Base-by-base conservation (phyloP, 208 protist species). In the Trypanosoma congolense region DNA sequence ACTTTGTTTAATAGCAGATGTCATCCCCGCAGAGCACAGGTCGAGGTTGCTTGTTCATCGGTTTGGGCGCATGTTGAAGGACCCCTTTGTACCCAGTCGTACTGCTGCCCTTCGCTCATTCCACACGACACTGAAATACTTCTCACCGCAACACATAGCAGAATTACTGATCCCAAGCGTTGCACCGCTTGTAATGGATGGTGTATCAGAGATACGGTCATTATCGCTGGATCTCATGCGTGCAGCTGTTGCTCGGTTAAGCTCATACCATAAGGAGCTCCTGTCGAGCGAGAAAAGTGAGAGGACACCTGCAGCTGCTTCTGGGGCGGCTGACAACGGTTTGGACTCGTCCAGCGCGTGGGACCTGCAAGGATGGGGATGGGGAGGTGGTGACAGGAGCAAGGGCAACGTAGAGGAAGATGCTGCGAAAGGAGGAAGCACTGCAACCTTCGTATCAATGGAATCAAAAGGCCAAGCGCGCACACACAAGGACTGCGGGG, bases 41-140 rank as follows among this genome's bases (percentile, higher is more conserved):
- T 70, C 75, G 21, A 52, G 40, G 26, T 67, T 88, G 2, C 56
- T 95, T 25, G 52, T 88, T 22, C 63, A 62, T 12, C 79, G 56
- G 12, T 94, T 90, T 60, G 61, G 70, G 18, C 68, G 87, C 18
- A 87, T 89, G 77, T 65, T 96, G 14, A 81, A 84, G 21, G 90
- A 96, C 55, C 65, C 78, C 18, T 93, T 94, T 70, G 56, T 70
- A 30, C 85, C 77, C 12, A 85, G 71, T 8, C 72, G 87, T 5
- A 21, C 83, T 33, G 83, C 80, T 19, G 82, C 80, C 0, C 56
- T 92, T 52, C 70, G 69, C 8, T 74, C 73, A 21, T 57, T 93
- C 36, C 50, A 71, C 4, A 58, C 78, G 6, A 77, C 73, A 4
- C 29, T 83, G 3, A 19, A 56, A 10, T 52, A 76, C 33, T 43